Evolutionary conservation across 192 early-diverging fungal genomes (phyloP).

Genomic region (Backusella westeae): DNA sequence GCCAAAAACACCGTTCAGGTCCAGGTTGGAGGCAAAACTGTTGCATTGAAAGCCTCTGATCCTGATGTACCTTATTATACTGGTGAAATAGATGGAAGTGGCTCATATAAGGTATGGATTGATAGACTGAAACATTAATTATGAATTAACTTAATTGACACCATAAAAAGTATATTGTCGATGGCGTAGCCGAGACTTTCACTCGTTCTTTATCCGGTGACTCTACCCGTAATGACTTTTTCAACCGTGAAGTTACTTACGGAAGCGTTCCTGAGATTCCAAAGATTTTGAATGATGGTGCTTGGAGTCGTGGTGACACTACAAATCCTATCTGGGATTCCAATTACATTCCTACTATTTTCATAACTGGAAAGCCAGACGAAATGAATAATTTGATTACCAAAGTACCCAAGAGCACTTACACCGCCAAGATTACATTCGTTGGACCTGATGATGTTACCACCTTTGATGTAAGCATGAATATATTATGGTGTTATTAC

Average conservation of each 20-base stretch:
- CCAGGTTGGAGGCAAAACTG: conserved; percentile 21
- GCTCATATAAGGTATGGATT: conserved; percentile 34
- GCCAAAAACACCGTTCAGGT: conserved; percentile 29
- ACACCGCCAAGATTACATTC: conserved; percentile 33
- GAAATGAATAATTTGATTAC: conserved; percentile 26
- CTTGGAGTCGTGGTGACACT: conserved; percentile 40
- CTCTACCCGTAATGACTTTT: conserved; percentile 38
- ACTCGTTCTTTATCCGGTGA: conserved; percentile 24
- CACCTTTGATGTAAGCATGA: conserved; percentile 31
- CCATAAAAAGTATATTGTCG: conserved; percentile 30
- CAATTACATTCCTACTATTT: conserved; percentile 47
- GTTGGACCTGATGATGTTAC: conserved; percentile 37
- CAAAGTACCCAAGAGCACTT: conserved; percentile 13
- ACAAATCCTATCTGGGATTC: conserved; percentile 34
- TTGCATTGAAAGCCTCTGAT: conserved; percentile 27
- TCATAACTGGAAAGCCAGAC: conserved; percentile 30
- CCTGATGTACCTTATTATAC: conserved; percentile 34
- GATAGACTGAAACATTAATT: neutral
- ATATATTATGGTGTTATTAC: conserved; percentile 17
- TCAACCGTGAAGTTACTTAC: conserved; percentile 37
- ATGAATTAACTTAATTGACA: neutral
- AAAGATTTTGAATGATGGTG: conserved; percentile 26
- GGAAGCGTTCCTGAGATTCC: conserved; percentile 41
- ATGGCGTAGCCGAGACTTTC: conserved; percentile 31
- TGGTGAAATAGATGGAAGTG: conserved; percentile 26